Conservation (phyloP, 768 basidiomycete species). For the Mycena leptocephala region DNA sequence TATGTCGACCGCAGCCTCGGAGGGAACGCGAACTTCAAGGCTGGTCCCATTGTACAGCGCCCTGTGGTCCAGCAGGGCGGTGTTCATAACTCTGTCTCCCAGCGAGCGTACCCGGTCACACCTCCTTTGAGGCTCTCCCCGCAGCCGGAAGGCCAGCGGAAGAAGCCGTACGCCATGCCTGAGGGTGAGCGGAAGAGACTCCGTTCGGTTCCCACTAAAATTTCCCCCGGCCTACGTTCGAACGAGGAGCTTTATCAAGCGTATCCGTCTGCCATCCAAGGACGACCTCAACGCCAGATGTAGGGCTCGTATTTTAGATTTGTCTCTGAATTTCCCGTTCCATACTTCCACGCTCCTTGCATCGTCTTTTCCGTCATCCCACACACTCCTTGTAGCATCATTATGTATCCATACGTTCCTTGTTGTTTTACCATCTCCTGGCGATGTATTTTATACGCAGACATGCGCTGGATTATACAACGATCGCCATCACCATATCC, state of each 20-base stretch:
- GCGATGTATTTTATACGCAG: background rate
- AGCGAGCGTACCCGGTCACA: background rate
- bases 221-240: background rate
- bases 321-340: no score
- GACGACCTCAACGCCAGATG: background rate
- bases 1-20: conserved; percentile 28
- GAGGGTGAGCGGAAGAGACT: conserved; percentile 26
- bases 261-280: background rate
- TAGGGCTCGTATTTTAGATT: no score
- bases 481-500: conserved; percentile 74
- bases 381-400: background rate
- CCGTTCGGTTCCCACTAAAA: conserved; percentile 9
- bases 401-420: conserved; percentile 29
- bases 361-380: background rate
- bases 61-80: background rate
- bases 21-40: background rate
- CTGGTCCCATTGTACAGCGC: conserved; percentile 1
- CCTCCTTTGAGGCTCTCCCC: background rate
- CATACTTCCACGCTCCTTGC: background rate
- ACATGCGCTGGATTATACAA: background rate
- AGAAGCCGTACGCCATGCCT: background rate
- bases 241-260: conserved; percentile 17
- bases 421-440: background rate
- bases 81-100: background rate
- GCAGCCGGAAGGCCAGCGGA: background rate